Base-by-base conservation (phyloP, 805 yeast genomes). In the Sugiyamaella floridensis region DNA sequence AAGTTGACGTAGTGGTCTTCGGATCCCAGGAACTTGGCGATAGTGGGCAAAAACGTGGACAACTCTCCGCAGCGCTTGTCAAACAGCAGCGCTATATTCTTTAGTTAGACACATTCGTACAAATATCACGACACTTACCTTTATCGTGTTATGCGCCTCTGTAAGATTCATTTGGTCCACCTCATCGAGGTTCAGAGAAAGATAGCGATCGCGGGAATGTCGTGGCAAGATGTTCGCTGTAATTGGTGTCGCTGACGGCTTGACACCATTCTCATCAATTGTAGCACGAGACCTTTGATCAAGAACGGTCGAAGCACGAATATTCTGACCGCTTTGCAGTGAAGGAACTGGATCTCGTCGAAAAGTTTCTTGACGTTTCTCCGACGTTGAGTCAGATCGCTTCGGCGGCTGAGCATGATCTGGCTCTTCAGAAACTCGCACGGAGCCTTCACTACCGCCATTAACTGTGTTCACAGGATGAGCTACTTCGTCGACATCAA, bases 61-160 rank as follows among this genome's bases (percentile, higher is more conserved):
- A 56, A 10, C 32, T 43, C 34, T 14, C 49, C 20, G 14, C 43
- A 37, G 11, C 58, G 58, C 14, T 47, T 26, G 15, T 50, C 55
- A 16, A 58, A 48, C 22, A 48, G 48, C 41, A 57, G 34, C 1
- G 55, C 47, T 19, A 56, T 28, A 37, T 52, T 56, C 49, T 53
- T 20, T 9, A 45, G 42, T 40, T 29, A 20, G 47, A 20, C 19
- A 29, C 12, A 9, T 14, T 32, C 37, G 9, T 22, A 16, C 11
- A n/a, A 41, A 8, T 22, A 12, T n/a, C 12, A 5, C 11, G 9
- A 20, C 19, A n/a, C 45, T 29, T 43, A 49, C 52, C 48, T 56
- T 56, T 28, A 58, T 47, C 26, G 53, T 49, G 47, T 58, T 57
- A 6, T 49, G 53, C 12, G 51, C 45, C 10, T 55, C 53, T 26